Percentiles rank a stretch among this genome's conserved stretches.
phyloP scores from a whole-genome alignment of 257 asterid genomes.

The Cruciata laevipes region DNA sequence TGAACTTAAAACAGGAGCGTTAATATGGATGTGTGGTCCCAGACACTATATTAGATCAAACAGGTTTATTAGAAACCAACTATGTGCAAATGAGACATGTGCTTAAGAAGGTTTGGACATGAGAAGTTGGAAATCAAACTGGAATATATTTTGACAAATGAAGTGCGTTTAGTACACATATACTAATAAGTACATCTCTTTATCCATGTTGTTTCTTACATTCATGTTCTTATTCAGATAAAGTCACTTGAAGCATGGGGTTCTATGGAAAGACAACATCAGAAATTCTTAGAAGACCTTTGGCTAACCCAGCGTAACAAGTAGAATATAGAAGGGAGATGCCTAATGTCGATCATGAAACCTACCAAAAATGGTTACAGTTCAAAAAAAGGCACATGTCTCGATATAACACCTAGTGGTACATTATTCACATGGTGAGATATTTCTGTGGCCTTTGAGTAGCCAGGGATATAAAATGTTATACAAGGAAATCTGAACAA shows the following conservation, averaged over 20 bases:
- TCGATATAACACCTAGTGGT: neutral
- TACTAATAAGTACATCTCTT: neutral
- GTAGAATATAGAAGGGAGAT: neutral
- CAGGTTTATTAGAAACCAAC: neutral
- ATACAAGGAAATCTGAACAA: neutral
- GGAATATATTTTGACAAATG: slow-evolving; percentile 40
- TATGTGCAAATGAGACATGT: neutral
- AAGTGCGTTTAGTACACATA: slow-evolving; percentile 30
- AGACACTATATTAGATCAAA: neutral
- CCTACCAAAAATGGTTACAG: neutral
- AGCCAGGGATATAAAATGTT: neutral
- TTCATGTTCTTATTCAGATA: slow-evolving; percentile 32
- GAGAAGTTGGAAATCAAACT: slow-evolving; percentile 51
- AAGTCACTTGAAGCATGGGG: slow-evolving; percentile 54
- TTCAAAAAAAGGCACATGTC: neutral
- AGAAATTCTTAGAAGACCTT: neutral
- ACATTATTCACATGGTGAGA: neutral
- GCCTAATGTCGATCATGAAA: neutral
- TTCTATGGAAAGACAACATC: slow-evolving; percentile 45
- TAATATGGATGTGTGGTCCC: neutral
- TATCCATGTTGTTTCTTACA: neutral
- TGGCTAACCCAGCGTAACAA: neutral
- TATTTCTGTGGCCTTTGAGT: neutral
- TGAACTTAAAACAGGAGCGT: neutral
- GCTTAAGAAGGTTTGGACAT: neutral